Base-by-base conservation (phyloP, 1,284 basidiomycete genomes). In the Entoloma clypeatum region DNA sequence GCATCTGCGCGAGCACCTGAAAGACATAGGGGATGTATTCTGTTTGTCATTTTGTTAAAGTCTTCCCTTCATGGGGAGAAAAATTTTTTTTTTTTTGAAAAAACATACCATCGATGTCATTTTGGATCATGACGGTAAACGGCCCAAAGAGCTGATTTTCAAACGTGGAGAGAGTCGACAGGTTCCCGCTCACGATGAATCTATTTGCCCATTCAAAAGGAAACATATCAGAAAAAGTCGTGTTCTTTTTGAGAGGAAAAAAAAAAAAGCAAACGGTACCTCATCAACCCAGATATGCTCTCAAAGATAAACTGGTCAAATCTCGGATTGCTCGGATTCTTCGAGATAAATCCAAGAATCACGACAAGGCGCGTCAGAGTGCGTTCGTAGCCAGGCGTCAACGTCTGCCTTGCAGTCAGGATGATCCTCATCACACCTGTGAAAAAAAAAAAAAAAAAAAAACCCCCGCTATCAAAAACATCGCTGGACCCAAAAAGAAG, bases 241-340 rank as follows among this genome's bases (percentile, higher is more conserved):
- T n/a, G 29, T 32, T 3, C 14, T n/a, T 4, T 11, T 14, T 23
- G 3, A 13, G 10, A 16, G 21, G 13, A 42, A 17, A 19, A 32
- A 32, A 9, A 2, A 36, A 16, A 34, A 17, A 22, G 10, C 35
- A 34, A 36, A 18, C 51, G 65, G 28, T 44, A 88, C 86, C 90
- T 77, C 65, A 97, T 86, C 51, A 99, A 69, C 0, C 88, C 93
- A 10, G 94, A 87, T 27, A 99, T 82, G 58, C 86, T 88, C 69
- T 99, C 95, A 57, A 99, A 99, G 49, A 92, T 87, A 59, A 92
- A 97, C 60, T 99, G 96, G 62, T 94, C 94, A 66, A 99, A 99
- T 50, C 87, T 84, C 0, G 96, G 95, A 64, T 99, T 99, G 62
- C 88, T 92, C 9, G 96, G 95, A 60, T 99, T 99, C 68, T 89